These are phyloP conservation scores for Plantago ovata DNA, from an alignment of 257 asterid species.

Conservation along the genomic window DNA sequence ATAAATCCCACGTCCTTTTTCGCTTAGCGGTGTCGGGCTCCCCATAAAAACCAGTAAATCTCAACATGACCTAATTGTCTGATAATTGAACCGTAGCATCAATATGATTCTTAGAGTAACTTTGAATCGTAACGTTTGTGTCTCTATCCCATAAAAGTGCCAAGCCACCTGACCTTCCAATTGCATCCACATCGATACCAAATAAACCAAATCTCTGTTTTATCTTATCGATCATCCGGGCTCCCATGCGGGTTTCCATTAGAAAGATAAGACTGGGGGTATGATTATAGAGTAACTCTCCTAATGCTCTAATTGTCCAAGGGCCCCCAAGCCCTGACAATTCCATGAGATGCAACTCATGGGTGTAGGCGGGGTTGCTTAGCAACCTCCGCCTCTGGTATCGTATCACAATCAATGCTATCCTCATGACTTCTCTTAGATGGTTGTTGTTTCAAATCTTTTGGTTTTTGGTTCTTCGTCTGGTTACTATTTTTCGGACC, in stretches of 20 bases:
- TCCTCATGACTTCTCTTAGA: no score
- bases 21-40: background rate
- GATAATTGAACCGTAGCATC: background rate
- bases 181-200: background rate
- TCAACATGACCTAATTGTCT: background rate
- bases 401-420: no score
- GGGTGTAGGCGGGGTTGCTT: no score
- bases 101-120: background rate
- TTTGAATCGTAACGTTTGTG: background rate
- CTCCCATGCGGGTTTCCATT: background rate
- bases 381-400: no score
- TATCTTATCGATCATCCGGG: background rate
- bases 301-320: no score
- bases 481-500: no score
- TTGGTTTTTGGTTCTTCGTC: no score
- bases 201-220: background rate
- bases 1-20: background rate
- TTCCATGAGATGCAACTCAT: no score
- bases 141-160: background rate
- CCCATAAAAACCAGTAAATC: background rate
- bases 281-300: background rate
- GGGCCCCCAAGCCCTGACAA: no score
- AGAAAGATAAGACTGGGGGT: background rate
- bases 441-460: no score
- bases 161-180: background rate